Evolutionary conservation across 345 rosid genomes (phyloP), one percentile per base, ranked within the genome.

Genomic region (Camelina laxa): DNA sequence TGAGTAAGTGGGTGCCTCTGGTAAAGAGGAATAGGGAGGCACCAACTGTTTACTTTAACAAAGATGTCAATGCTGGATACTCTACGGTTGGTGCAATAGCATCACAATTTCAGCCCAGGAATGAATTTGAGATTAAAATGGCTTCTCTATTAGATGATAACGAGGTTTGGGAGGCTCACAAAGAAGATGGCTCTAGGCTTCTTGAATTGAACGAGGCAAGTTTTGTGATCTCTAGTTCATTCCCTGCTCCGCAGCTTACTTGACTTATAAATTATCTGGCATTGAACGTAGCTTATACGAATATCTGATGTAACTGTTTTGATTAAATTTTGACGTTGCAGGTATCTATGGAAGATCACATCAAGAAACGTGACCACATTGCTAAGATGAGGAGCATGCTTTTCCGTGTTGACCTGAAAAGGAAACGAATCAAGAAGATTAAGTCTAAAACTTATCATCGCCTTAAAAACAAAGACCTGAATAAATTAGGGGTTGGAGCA

Each of bases 51-150:
- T 84, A 68, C 77, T 93, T 93, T 78, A 85, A 87, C 75, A 79
- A 88, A 83, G 93, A 91, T 69, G 83, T 70, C 70, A 81, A 91
- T 72, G 35, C 84, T 64, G 88, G 88, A 9, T 91, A 81, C 84
- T 91, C 98, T 17, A 93, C 97, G 24, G 85, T 91, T 38, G 98
- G 98, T 16, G 93, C 97, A 58, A 89, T 93, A 78, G 97, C 96
- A 72, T 86, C 96, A 63, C 85, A 84, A 70, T 91, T 93, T 87
- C 87, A 93, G 69, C 97, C 97, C 58, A 81, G 96, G 83, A 89
- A 93, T 39, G 90, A 83, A 55, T 88, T 93, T 85, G 97, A 93
- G 89, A 93, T 83, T 82, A 85, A 84, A 83, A 91, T 93, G 79
- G 93, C 92, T 41, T 82, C 87, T 55, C 76, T 93, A 68, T 85